Percentiles rank a stretch among this genome's conserved stretches.
Conservation (phyloP, 2,329 filamentous ascomycete species). For the Verticillium zaregamsianum region DNA sequence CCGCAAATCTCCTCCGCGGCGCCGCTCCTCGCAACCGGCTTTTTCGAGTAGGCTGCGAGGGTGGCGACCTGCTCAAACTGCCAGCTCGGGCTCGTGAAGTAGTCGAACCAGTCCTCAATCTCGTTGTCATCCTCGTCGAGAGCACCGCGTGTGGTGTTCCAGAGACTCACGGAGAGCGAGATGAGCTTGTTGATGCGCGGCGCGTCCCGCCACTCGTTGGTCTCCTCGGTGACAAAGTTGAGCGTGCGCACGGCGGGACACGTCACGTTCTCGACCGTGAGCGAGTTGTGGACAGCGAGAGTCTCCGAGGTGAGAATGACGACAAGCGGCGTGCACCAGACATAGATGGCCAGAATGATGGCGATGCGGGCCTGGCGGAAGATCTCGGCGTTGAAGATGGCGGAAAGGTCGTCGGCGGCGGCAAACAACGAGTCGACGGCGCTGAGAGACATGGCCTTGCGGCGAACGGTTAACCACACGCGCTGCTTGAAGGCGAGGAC, state of each 20-base stretch:
- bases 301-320: conserved; percentile 34
- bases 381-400: conserved; percentile 23
- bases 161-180: conserved; percentile 23
- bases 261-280: conserved; percentile 17
- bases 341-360: conserved; percentile 26
- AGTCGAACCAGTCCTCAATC: conserved; percentile 25
- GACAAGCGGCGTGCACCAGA: conserved; percentile 33
- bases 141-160: conserved; percentile 22
- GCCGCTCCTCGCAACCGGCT: conserved; percentile 15
- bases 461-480: conserved; percentile 17
- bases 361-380: conserved; percentile 26
- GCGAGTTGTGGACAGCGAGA: conserved; percentile 23
- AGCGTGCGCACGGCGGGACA: conserved; percentile 25
- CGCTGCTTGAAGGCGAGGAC: conserved; percentile 20
- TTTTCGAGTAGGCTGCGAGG: conserved; percentile 19
- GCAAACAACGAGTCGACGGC: conserved; percentile 25
- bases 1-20: conserved; percentile 27
- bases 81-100: conserved; percentile 20
- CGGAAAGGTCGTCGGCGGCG: conserved; percentile 24
- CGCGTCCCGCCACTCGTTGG: conserved; percentile 26
- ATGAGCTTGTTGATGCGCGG: conserved; percentile 19
- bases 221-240: conserved; percentile 28
- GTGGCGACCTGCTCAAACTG: conserved; percentile 21
- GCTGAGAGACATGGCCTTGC: conserved; percentile 13
- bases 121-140: neutral